A percentile compares a stretch with the other conserved stretches of the same genome.
Evolutionary conservation across 192 early-diverging fungal species (phyloP).

Genomic region (Coemansia sp.): DNA sequence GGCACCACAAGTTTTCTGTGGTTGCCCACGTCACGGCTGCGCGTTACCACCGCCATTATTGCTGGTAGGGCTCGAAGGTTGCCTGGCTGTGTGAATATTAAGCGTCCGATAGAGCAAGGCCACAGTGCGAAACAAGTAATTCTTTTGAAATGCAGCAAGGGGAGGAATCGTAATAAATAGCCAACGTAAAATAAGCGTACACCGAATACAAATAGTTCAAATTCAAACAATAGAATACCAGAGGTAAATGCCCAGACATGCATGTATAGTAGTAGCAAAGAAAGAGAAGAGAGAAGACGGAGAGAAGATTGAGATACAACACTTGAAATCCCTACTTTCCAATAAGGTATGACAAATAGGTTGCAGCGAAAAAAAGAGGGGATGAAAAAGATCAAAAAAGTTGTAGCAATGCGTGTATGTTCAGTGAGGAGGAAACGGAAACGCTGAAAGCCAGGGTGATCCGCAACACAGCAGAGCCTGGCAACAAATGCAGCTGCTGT

Average conservation of each 20-base stretch:
- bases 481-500: neutral
- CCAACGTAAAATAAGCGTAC: neutral
- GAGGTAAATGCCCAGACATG: neutral
- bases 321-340: no score
- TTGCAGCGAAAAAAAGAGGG: no score
- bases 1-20: slow-evolving; percentile 15
- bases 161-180: neutral
- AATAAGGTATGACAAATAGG: no score
- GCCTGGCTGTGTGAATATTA: neutral
- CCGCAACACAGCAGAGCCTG: neutral
- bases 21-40: slow-evolving; percentile 24
- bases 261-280: neutral
- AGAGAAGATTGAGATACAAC: no score
- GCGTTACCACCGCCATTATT: slow-evolving; percentile 48
- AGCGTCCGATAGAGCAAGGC: neutral
- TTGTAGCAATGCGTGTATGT: neutral
- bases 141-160: neutral
- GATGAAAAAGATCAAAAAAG: neutral
- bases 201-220: neutral
- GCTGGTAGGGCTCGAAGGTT: neutral
- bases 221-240: neutral
- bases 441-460: neutral
- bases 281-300: neutral
- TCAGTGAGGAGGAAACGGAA: neutral
- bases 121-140: neutral